phyloP scores from a whole-genome alignment of 78 protist species.

The Cavenderia fasciculata region DNA sequence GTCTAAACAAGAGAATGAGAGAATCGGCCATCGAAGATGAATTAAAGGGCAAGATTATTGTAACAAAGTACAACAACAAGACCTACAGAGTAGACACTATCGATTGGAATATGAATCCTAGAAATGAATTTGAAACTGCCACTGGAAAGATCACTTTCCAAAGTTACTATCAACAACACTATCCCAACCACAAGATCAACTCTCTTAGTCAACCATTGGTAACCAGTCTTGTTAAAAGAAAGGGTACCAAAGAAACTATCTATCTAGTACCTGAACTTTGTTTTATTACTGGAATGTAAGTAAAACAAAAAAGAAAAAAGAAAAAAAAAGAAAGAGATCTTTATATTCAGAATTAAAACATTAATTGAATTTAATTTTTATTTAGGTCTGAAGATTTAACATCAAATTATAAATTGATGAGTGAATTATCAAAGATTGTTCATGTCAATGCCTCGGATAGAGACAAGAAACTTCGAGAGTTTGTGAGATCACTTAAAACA shows the following conservation, averaged over 20 bases:
- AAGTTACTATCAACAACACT: neutral
- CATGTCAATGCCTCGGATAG: neutral
- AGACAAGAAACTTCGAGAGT: neutral
- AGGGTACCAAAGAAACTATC: constrained; percentile 19
- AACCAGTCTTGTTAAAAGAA: constrained; percentile 3
- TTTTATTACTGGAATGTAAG: constrained; percentile 17
- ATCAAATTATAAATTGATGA: constrained; percentile 4
- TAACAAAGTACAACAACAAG: constrained; percentile 41
- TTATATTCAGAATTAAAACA: too few species aligned
- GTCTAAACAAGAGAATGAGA: neutral
- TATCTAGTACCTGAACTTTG: constrained; percentile 31
- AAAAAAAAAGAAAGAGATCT: neutral
- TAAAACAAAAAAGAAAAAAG: neutral
- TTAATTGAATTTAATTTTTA: neutral
- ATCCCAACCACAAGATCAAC: neutral
- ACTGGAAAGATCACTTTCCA: neutral
- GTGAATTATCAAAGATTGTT: neutral
- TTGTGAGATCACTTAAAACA: neutral
- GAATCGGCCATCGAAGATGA: neutral
- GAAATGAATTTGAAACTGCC: neutral
- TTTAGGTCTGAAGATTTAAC: neutral
- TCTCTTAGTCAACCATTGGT: constrained; percentile 19
- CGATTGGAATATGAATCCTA: neutral
- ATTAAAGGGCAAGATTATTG: neutral
- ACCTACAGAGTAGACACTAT: constrained; percentile 22